Evolutionary conservation across 2,329 filamentous ascomycete genomes (phyloP).

Genomic region (Colletotrichum aenigma): DNA sequence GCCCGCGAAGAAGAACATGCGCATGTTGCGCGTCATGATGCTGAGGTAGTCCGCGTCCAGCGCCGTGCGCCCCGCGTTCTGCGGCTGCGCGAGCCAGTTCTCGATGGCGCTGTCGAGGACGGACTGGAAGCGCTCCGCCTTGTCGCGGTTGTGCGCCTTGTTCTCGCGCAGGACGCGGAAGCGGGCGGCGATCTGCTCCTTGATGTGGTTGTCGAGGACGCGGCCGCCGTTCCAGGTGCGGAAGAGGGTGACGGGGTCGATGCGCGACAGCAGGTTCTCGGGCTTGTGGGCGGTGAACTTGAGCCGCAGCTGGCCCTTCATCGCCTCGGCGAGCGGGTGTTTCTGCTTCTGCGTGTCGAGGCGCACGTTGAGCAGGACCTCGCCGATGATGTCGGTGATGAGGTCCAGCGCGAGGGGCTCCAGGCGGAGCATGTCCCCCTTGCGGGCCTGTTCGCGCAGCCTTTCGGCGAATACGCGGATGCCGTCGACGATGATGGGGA

Average conservation of each 20-base stretch:
- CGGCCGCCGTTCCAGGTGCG: conserved; percentile 35
- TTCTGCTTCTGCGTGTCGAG: conserved; percentile 32
- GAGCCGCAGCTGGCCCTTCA: conserved; percentile 23
- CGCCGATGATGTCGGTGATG: conserved; percentile 36
- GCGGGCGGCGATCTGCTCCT: conserved; percentile 27
- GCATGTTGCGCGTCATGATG: conserved; percentile 31
- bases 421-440: conserved; percentile 22
- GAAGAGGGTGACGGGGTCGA: conserved; percentile 31
- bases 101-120: conserved; percentile 36
- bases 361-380: conserved; percentile 32
- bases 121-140: conserved; percentile 20
- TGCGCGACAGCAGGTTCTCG: conserved; percentile 19
- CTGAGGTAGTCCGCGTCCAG: conserved; percentile 30
- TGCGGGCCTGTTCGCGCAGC: conserved; percentile 24
- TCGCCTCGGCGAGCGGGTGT: conserved; percentile 32
- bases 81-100: conserved; percentile 30
- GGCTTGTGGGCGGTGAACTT: conserved; percentile 21
- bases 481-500: conserved; percentile 30
- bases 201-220: conserved; percentile 29
- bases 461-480: conserved; percentile 30
- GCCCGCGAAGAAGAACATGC: conserved; percentile 41
- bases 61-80: conserved; percentile 11
- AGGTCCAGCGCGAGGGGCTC: conserved; percentile 30
- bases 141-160: conserved; percentile 20
- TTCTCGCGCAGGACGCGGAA: conserved; percentile 25